phyloP scores from a whole-genome alignment of 495 filamentous ascomycete species.

The Oleoguttula mirabilis region DNA sequence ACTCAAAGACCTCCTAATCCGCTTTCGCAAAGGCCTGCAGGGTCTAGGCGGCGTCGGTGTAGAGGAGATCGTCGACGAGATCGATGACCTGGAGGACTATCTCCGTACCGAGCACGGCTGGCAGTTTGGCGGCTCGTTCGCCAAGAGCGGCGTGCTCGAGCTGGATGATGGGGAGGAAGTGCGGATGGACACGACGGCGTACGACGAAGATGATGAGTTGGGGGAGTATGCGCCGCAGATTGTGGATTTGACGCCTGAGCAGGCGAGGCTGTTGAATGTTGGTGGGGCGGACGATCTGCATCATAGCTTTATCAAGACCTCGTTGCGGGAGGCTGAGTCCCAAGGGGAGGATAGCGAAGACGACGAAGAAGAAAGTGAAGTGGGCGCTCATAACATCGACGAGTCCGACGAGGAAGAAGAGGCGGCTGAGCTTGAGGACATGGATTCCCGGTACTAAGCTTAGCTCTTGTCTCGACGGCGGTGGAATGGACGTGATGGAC shows the following conservation, averaged over 20 bases:
- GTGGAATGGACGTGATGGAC: no score
- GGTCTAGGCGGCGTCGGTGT: constrained; percentile 23
- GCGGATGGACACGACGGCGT: constrained; percentile 60
- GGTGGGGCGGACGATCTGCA: constrained; percentile 5
- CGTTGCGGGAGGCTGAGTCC: constrained; percentile 1
- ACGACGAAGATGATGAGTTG: constrained; percentile 70
- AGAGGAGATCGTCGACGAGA: constrained; percentile 36
- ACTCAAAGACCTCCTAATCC: constrained; percentile 41
- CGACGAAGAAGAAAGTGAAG: constrained; percentile 6
- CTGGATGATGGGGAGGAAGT: constrained; percentile 70
- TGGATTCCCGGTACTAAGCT: constrained; percentile 29
- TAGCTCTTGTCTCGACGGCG: no score
- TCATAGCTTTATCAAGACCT: constrained; percentile 2
- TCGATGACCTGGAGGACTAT: constrained; percentile 46
- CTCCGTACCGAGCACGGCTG: constrained; percentile 50
- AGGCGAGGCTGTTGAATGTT: constrained; percentile 20
- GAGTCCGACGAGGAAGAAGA: constrained; percentile 27
- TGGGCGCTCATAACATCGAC: constrained; percentile 9
- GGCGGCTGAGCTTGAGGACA: constrained; percentile 22
- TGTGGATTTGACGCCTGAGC: constrained; percentile 47
- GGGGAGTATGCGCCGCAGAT: constrained; percentile 80
- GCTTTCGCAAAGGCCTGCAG: constrained; percentile 35
- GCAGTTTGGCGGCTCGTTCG: constrained; percentile 46
- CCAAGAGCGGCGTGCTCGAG: constrained; percentile 52
- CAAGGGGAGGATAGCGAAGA: not conserved